These are phyloP conservation scores for Pogostemon cablin DNA, from an alignment of 257 asterid species.

Conservation along the genomic window DNA sequence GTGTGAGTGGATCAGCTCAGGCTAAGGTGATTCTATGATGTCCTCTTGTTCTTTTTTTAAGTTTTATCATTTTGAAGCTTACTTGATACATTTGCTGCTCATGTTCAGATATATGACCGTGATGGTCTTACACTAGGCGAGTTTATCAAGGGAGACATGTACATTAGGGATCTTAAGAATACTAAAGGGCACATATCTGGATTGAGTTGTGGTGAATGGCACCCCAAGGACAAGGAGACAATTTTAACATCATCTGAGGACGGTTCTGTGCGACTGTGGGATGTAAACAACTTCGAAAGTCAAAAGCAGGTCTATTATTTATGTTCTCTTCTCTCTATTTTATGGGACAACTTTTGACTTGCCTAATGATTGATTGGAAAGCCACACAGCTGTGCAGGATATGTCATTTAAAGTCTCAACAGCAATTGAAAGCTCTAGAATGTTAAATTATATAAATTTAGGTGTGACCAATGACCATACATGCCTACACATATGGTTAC, in stretches of 20 bases:
- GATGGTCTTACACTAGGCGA: slow-evolving; percentile 96
- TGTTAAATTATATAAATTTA: no score
- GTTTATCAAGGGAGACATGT: slow-evolving; percentile 96
- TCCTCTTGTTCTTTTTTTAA: slow-evolving; percentile 23
- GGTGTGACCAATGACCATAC: no score
- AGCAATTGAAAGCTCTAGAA: no score
- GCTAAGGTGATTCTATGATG: slow-evolving; percentile 65
- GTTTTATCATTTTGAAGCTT: slow-evolving; percentile 16
- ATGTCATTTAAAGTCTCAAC: background rate
- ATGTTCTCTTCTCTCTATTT: slow-evolving; percentile 16
- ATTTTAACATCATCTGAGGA: slow-evolving; percentile 95
- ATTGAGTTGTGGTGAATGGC: slow-evolving; percentile 97
- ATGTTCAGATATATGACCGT: slow-evolving; percentile 84
- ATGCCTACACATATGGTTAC: background rate
- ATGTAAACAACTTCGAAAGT: slow-evolving; percentile 86
- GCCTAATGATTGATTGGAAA: slow-evolving; percentile 15
- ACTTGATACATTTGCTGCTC: slow-evolving; percentile 29
- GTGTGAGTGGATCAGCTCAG: slow-evolving; percentile 99
- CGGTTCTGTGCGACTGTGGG: slow-evolving; percentile 96
- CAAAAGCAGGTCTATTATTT: slow-evolving; percentile 82
- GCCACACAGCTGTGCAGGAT: background rate
- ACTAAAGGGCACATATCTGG: slow-evolving; percentile 98
- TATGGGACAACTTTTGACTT: slow-evolving; percentile 13
- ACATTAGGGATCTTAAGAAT: slow-evolving; percentile 92
- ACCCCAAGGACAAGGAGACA: slow-evolving; percentile 84